phyloP scores from a whole-genome alignment of 192 early-diverging fungal genomes.

The Coemansia erecta region DNA sequence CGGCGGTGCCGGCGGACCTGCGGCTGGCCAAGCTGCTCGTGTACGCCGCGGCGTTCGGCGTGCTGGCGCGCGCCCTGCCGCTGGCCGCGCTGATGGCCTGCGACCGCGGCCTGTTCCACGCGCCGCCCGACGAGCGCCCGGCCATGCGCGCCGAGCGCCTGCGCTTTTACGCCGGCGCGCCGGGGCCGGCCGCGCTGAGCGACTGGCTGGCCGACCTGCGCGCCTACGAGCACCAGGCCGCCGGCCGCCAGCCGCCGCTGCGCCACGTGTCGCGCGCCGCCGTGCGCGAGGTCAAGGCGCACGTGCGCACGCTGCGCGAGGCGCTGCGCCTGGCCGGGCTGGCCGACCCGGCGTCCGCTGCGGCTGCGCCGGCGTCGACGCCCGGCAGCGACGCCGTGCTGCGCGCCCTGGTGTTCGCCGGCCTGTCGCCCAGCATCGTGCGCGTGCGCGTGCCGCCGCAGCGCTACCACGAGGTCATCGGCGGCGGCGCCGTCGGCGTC shows the following conservation, averaged over 20 bases:
- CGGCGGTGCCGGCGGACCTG: constrained; percentile 71
- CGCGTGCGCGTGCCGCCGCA: constrained; percentile 67
- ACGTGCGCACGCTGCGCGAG: constrained; percentile 61
- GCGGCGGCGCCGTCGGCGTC: constrained; percentile 71
- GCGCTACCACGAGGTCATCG: constrained; percentile 70
- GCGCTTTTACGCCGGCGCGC: constrained; percentile 40
- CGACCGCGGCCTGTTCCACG: constrained; percentile 24
- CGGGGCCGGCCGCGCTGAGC: constrained; percentile 48
- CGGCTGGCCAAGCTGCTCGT: constrained; percentile 78
- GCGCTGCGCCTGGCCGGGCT: constrained; percentile 33
- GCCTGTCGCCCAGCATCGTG: constrained; percentile 81
- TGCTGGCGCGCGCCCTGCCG: constrained; percentile 68
- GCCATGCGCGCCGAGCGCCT: constrained; percentile 20
- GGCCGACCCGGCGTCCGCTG: neutral
- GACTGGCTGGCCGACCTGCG: constrained; percentile 67
- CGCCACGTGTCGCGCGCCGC: constrained; percentile 59
- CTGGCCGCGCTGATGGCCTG: constrained; percentile 62
- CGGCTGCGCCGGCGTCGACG: neutral
- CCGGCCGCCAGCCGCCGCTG: neutral
- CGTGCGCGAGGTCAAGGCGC: constrained; percentile 59
- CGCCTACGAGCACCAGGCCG: constrained; percentile 53
- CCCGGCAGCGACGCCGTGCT: constrained; percentile 50
- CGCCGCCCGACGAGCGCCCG: constrained; percentile 19
- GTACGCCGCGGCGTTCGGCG: constrained; percentile 69
- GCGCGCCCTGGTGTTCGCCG: constrained; percentile 75